These are phyloP conservation scores for Ambrosia artemisiifolia DNA, from an alignment of 129 eudicot genomes.

Conservation along the genomic window DNA sequence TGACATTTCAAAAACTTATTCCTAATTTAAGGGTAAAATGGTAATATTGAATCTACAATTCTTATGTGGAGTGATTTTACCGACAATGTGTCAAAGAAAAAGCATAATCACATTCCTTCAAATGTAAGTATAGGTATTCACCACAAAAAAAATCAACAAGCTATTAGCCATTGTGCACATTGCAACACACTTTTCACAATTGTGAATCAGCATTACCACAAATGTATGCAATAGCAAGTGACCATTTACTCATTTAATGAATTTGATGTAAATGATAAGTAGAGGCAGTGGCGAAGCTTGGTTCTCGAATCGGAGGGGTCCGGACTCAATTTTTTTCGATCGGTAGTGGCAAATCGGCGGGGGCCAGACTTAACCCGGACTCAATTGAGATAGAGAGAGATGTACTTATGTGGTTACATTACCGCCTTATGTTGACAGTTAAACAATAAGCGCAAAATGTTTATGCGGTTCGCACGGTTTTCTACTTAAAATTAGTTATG, in stretches of 20 bases:
- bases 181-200: constrained; percentile 13
- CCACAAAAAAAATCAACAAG: constrained; percentile 2
- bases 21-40: not conserved
- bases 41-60: not conserved
- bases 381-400: too few relatives aligned
- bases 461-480: too few relatives aligned
- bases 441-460: too few relatives aligned
- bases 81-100: not conserved
- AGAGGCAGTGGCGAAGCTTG: too few relatives aligned
- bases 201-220: not conserved
- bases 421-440: too few relatives aligned
- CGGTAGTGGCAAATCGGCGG: too few relatives aligned
- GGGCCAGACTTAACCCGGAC: too few relatives aligned
- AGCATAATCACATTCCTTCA: constrained; percentile 10
- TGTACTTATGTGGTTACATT: too few relatives aligned
- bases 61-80: constrained; percentile 2
- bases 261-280: not conserved
- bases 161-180: constrained; percentile 3
- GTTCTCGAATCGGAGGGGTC: too few relatives aligned
- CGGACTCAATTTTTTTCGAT: too few relatives aligned
- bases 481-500: too few relatives aligned
- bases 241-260: not conserved
- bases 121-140: not conserved
- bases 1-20: not conserved
- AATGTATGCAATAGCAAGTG: not conserved